phyloP scores from a whole-genome alignment of 495 filamentous ascomycete species.

The Talaromyces adpressus region DNA sequence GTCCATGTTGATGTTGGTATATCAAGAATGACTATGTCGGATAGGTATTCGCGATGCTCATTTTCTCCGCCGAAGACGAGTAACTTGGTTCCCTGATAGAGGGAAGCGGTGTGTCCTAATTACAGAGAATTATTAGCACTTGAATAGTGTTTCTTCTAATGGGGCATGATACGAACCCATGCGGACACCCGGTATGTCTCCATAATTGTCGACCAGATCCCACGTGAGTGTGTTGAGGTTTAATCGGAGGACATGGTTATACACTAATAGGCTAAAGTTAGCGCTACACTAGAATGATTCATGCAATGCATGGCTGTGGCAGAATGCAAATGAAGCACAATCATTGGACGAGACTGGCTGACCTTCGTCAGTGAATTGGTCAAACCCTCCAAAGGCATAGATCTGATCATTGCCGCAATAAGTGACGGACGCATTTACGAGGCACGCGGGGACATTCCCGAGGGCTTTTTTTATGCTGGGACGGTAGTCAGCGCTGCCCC shows the following conservation, averaged over 20 bases:
- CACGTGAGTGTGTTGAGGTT: constrained; percentile 83
- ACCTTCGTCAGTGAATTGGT: constrained; percentile 96
- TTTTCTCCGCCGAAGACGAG: constrained; percentile 97
- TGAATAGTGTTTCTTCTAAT: background rate
- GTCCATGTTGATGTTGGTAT: constrained; percentile 90
- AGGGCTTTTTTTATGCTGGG: constrained; percentile 74
- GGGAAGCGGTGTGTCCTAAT: constrained; percentile 85
- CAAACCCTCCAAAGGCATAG: constrained; percentile 98
- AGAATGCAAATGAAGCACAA: background rate
- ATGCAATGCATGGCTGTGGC: background rate
- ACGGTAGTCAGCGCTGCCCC: constrained; percentile 60
- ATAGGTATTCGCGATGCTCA: constrained; percentile 90
- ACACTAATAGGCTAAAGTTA: constrained; percentile 49
- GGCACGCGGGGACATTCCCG: constrained; percentile 84
- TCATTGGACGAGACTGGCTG: constrained; percentile 6
- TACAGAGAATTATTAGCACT: constrained; percentile 6
- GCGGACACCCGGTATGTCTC: constrained; percentile 93
- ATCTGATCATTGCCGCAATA: constrained; percentile 94
- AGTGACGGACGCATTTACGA: constrained; percentile 96
- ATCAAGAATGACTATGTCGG: constrained; percentile 93
- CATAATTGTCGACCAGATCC: constrained; percentile 96
- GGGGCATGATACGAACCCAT: constrained; percentile 63
- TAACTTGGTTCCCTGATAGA: constrained; percentile 90
- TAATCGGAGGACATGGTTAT: constrained; percentile 90
- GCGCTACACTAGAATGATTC: background rate